Base-by-base conservation (phyloP, 352 stramenopile genomes). In the Plasmopara viticola region DNA sequence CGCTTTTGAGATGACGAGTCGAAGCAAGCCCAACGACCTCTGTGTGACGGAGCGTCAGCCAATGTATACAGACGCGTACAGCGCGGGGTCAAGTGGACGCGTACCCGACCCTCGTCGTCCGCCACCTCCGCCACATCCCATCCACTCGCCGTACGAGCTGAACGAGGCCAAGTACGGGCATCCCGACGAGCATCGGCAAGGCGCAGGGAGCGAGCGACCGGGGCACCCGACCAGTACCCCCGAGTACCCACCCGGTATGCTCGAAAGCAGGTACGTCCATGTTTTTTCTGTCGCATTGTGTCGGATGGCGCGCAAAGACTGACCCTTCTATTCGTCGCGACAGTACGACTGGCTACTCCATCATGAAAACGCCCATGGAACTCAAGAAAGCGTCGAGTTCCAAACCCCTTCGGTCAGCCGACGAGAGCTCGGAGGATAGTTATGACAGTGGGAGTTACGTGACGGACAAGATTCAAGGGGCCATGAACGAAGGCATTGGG, bases 351-450 rank as follows among this genome's bases (percentile, higher is more conserved):
- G 64, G 61, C 39, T 85, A 85, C 51, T 70, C 67, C 33, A 58
- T 62, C 25, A 81, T 83, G 67, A 68, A 68, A 39, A 85, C 74
- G 34, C 74, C 72, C 15, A 70, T 79, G 38, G 72, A 85, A 53
- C 46, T 66, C 20, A 74, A 64, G 42, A 79, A 78, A 34, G 64
- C 56, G 4, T 43, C 53, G 30, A 53, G 45, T 44, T 55, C 64
- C 38, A 72, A 68, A 54, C 44, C 45, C 29, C 71, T 85, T 35
- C 69, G 64, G 48, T 67, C 65, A 39, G 62, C 80, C 43, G 79
- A 84, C 58, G 79, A 90, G 38, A 85, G 71, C 57, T 90, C 79
- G 15, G 79, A 90, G 35, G 79, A 79, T 64, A 86, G 72, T 50
- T 83, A 82, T 45, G 79, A 90, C 60, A 79, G 81, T 28, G 68